Conservation (phyloP, 768 basidiomycete genomes). For the Cubamyces sp. region DNA sequence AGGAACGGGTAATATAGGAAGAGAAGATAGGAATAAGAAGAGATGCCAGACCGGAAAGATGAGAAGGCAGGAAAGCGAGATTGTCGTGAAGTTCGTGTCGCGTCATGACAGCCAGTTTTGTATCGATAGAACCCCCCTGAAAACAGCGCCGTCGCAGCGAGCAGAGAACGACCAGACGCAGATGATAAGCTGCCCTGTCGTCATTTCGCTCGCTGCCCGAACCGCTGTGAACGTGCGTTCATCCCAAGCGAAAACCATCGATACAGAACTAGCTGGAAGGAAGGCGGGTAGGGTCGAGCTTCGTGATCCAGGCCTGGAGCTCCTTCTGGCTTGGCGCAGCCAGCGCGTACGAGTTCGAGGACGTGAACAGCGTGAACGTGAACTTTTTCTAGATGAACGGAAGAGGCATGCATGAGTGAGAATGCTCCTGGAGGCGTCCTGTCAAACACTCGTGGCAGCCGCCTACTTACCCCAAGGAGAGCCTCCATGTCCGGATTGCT, state of each 20-base stretch:
- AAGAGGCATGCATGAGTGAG: not conserved
- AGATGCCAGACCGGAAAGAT: slow-evolving; percentile 1
- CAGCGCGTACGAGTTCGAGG: slow-evolving; percentile 89
- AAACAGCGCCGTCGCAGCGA: too few species aligned
- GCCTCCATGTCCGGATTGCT: slow-evolving; percentile 84
- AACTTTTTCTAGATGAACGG: slow-evolving; percentile 64
- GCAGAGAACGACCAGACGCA: too few species aligned
- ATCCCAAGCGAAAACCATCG: too few species aligned
- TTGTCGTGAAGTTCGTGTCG: slow-evolving; percentile 15
- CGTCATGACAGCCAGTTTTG: slow-evolving; percentile 17
- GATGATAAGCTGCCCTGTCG: too few species aligned
- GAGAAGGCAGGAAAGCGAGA: not conserved
- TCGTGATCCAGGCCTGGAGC: slow-evolving; percentile 80
- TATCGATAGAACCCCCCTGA: too few species aligned
- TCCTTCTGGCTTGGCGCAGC: slow-evolving; percentile 84
- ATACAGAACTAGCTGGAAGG: slow-evolving; percentile 7
- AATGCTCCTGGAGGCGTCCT: too few species aligned
- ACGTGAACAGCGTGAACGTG: slow-evolving; percentile 89
- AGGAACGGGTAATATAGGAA: slow-evolving; percentile 1
- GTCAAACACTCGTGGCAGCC: too few species aligned
- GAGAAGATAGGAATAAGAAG: slow-evolving; percentile 15
- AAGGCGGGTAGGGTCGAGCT: slow-evolving; percentile 78
- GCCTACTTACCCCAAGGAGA: slow-evolving; percentile 74
- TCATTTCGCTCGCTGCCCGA: too few species aligned
- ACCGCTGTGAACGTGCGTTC: too few species aligned